These are phyloP conservation scores for Botrytis elliptica DNA, from an alignment of 2,329 filamentous ascomycete genomes.

Conservation along the genomic window DNA sequence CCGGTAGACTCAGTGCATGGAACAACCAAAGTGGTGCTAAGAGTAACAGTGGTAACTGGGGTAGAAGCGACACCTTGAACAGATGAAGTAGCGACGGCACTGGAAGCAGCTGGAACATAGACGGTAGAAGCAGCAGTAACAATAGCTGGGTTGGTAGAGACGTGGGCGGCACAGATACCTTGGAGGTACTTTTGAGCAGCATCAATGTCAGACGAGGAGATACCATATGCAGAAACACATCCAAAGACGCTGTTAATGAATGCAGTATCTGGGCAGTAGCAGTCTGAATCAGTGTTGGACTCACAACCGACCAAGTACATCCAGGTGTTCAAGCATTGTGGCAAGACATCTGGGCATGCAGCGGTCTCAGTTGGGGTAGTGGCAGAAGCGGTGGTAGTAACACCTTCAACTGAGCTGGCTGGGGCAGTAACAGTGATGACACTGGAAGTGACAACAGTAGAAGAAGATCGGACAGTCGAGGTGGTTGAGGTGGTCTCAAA, in stretches of 20 bases:
- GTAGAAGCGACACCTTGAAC: slow-evolving; percentile 37
- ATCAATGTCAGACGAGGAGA: slow-evolving; percentile 62
- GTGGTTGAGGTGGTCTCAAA: slow-evolving; percentile 32
- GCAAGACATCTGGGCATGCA: slow-evolving; percentile 64
- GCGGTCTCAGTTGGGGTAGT: slow-evolving; percentile 44
- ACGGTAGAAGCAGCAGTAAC: slow-evolving; percentile 69
- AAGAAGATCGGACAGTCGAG: slow-evolving; percentile 40
- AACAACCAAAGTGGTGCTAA: slow-evolving; percentile 52
- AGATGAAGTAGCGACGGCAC: slow-evolving; percentile 25
- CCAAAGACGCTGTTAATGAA: slow-evolving; percentile 78
- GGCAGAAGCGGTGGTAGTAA: slow-evolving; percentile 24
- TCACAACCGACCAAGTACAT: slow-evolving; percentile 70
- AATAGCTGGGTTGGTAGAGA: slow-evolving; percentile 78
- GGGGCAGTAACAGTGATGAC: slow-evolving; percentile 28
- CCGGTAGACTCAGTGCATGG: slow-evolving; percentile 46
- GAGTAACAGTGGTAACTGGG: slow-evolving; percentile 49
- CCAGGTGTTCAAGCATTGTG: slow-evolving; percentile 91
- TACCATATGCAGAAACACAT: slow-evolving; percentile 77
- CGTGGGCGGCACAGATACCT: slow-evolving; percentile 80
- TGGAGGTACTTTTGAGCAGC: slow-evolving; percentile 80
- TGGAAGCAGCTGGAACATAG: slow-evolving; percentile 51
- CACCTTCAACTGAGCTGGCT: slow-evolving; percentile 10
- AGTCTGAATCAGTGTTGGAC: slow-evolving; percentile 77
- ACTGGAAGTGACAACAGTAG: slow-evolving; percentile 25
- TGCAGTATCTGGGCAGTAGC: slow-evolving; percentile 79